These are phyloP conservation scores for Trichomonas gallinae DNA, from an alignment of 208 protist genomes.

Conservation along the genomic window DNA sequence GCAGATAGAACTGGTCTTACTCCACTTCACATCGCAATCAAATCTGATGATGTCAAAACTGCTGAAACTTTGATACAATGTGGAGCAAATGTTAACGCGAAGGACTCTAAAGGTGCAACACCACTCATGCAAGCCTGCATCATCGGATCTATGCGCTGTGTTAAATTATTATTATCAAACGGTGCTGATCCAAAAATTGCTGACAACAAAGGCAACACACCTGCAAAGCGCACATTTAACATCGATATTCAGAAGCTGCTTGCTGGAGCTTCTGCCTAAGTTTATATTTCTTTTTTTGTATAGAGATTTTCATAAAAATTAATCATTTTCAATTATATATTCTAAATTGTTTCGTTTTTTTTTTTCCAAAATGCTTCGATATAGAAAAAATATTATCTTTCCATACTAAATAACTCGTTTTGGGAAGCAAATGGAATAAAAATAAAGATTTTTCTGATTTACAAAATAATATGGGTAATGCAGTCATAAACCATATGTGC, in stretches of 20 bases:
- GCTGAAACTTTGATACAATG: neutral
- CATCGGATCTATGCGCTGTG: neutral
- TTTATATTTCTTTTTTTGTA: too few relatives aligned
- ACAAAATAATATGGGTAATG: too few relatives aligned
- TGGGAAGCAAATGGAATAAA: too few relatives aligned
- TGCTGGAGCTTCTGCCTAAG: too few relatives aligned
- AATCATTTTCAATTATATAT: too few relatives aligned
- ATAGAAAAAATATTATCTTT: too few relatives aligned
- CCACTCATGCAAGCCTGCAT: neutral
- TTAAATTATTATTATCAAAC: neutral
- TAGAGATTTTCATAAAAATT: too few relatives aligned
- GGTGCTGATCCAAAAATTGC: neutral
- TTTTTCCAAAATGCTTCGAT: too few relatives aligned
- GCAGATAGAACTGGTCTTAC: neutral
- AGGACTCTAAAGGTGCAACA: neutral
- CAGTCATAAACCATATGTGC: too few relatives aligned
- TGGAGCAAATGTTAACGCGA: neutral
- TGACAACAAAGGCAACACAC: neutral
- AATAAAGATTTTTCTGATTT: too few relatives aligned
- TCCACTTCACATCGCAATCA: neutral
- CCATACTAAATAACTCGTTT: too few relatives aligned
- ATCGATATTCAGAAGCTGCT: neutral
- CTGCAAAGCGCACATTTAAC: neutral
- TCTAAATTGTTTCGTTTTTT: too few relatives aligned
- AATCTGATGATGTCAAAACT: neutral